phyloP scores from a whole-genome alignment of 2,329 filamentous ascomycete species.

The Apiospora arundinis region DNA sequence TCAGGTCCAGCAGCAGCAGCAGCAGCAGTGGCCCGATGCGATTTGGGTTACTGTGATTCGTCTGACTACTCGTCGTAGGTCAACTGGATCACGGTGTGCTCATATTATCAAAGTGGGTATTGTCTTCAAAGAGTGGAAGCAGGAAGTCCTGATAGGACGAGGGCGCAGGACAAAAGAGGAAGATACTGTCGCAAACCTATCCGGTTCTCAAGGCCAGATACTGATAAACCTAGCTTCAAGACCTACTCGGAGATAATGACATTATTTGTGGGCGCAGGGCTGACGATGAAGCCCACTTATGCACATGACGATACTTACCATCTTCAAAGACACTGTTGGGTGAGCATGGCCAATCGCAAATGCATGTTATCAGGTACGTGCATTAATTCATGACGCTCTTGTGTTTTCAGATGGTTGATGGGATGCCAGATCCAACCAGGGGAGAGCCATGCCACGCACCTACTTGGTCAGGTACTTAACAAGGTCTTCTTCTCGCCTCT shows the following conservation, averaged over 20 bases:
- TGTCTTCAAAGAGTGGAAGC: conserved; percentile 63
- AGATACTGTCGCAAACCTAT: too few species aligned
- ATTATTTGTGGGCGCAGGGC: conserved; percentile 27
- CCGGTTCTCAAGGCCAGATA: conserved; percentile 53
- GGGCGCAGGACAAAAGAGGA: too few species aligned
- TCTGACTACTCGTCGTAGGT: conserved; percentile 84
- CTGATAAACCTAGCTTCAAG: conserved; percentile 52
- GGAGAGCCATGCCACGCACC: too few species aligned
- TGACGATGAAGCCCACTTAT: conserved; percentile 28
- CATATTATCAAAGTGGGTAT: too few species aligned
- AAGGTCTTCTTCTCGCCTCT: too few species aligned
- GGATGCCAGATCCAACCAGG: too few species aligned
- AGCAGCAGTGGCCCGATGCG: conserved; percentile 74
- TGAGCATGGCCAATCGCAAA: not conserved
- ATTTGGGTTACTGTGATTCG: conserved; percentile 71
- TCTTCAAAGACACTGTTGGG: conserved; percentile 25
- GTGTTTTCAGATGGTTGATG: not conserved
- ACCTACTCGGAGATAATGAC: conserved; percentile 43
- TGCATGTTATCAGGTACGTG: too few species aligned
- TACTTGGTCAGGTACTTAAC: too few species aligned
- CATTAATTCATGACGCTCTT: not conserved
- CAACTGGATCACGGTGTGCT: conserved; percentile 75
- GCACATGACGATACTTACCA: conserved; percentile 28
- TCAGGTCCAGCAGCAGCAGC: too few species aligned
- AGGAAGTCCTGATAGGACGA: too few species aligned